Evolutionary conservation across 192 early-diverging fungal species (phyloP).

Genomic region (Endogone sp.): DNA sequence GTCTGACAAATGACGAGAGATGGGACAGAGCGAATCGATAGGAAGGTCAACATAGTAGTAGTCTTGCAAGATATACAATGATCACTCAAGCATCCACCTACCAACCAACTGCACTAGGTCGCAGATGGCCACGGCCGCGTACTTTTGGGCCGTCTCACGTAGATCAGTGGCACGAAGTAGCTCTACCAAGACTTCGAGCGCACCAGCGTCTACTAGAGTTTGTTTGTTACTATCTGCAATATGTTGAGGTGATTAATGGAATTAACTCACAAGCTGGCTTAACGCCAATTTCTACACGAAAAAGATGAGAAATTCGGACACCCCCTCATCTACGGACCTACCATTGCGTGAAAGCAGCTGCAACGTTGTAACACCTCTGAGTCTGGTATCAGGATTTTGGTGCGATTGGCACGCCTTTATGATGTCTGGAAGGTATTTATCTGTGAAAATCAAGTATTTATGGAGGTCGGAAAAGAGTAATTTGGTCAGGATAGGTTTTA

Average conservation of each 20-base stretch:
- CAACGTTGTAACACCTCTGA: conserved; percentile 58
- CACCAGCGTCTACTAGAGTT: conserved; percentile 52
- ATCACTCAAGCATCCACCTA: conserved; percentile 18
- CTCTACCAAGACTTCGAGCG: conserved; percentile 52
- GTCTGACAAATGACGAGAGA: too few relatives aligned
- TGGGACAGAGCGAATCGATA: conserved; percentile 1
- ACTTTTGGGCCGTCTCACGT: conserved; percentile 51
- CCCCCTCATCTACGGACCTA: conserved; percentile 24
- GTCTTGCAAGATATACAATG: background rate
- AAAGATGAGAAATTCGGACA: too few relatives aligned
- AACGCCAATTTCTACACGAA: too few relatives aligned
- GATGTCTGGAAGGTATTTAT: conserved; percentile 49
- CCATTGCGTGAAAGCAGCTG: conserved; percentile 65
- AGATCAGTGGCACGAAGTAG: conserved; percentile 47
- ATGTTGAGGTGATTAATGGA: background rate
- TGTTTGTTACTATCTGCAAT: conserved; percentile 53
- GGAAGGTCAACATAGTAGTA: background rate
- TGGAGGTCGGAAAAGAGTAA: background rate
- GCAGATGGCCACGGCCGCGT: conserved; percentile 68
- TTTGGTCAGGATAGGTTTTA: too few relatives aligned
- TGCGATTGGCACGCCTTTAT: conserved; percentile 47
- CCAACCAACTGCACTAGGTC: conserved; percentile 59
- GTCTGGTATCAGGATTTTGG: conserved; percentile 37
- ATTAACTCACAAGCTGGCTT: too few relatives aligned
- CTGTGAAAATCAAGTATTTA: conserved; percentile 20